Conservation (phyloP, 208 protist species). For the Blastocrithidia nonstop region DNA sequence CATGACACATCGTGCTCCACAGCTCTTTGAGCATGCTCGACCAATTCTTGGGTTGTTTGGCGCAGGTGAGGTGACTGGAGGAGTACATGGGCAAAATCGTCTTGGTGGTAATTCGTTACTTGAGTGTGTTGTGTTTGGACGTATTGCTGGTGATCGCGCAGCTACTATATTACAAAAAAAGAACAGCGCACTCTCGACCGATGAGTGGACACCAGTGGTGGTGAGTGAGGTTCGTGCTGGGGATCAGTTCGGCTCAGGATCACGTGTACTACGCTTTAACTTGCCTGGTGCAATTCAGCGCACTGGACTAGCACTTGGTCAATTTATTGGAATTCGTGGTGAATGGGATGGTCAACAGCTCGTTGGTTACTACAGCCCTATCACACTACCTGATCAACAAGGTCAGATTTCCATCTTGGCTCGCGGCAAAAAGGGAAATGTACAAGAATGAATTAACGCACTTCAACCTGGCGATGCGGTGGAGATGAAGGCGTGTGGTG, state of each 20-base stretch:
- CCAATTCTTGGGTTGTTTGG: slow-evolving; percentile 87
- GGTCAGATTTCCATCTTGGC: slow-evolving; percentile 18
- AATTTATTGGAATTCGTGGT: slow-evolving; percentile 43
- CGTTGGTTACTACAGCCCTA: slow-evolving; percentile 49
- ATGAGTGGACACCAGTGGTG: slow-evolving; percentile 8
- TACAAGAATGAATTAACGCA: slow-evolving; percentile 33
- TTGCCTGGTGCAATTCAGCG: slow-evolving; percentile 50
- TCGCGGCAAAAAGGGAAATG: not conserved
- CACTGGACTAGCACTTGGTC: slow-evolving; percentile 48
- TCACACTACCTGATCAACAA: slow-evolving; percentile 49
- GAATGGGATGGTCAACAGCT: slow-evolving; percentile 26
- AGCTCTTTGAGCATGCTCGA: slow-evolving; percentile 13
- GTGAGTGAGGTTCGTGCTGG: slow-evolving; percentile 20
- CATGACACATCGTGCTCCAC: slow-evolving; percentile 11
- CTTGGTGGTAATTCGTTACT: slow-evolving; percentile 95
- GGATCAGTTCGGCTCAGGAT: slow-evolving; percentile 19
- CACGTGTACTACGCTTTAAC: slow-evolving; percentile 45
- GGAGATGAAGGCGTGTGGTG: slow-evolving; percentile 59
- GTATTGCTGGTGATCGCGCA: slow-evolving; percentile 60
- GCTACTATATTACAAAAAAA: slow-evolving; percentile 18
- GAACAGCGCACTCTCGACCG: not conserved
- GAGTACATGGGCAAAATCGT: slow-evolving; percentile 93
- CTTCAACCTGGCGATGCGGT: slow-evolving; percentile 53
- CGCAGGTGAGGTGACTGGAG: slow-evolving; percentile 93
- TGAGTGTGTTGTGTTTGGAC: slow-evolving; percentile 53